Conservation (phyloP, 2,329 filamentous ascomycete species). For the Aspergillus eucalypticola region DNA sequence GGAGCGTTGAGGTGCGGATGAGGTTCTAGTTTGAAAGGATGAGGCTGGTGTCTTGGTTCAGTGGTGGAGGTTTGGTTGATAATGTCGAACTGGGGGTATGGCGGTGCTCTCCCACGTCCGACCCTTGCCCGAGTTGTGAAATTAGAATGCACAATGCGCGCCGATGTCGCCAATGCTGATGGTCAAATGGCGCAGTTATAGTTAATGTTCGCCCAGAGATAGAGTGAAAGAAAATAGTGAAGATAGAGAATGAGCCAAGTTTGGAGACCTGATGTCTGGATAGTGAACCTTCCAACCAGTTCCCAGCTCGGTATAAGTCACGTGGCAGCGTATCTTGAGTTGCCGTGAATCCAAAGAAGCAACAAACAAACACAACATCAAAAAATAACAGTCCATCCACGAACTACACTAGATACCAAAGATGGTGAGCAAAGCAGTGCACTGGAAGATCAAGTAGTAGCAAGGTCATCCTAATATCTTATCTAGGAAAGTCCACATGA, state of each 20-base stretch:
- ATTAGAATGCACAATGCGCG: not conserved
- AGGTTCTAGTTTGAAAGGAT: not conserved
- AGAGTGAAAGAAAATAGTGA: too few species aligned
- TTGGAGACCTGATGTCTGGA: too few species aligned
- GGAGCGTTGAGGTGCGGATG: not conserved
- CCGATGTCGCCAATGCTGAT: not conserved
- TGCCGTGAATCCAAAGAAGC: constrained; percentile 1
- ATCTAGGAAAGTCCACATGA: constrained; percentile 88
- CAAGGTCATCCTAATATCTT: not conserved
- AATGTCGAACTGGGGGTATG: not conserved
- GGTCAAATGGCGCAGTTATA: not conserved
- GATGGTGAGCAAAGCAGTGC: constrained; percentile 16
- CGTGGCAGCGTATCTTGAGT: constrained; percentile 11
- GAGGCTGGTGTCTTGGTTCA: not conserved
- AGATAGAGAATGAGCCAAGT: too few species aligned
- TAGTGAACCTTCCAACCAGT: not conserved
- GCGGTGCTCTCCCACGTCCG: not conserved
- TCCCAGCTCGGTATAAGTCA: constrained; percentile 1
- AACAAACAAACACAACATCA: constrained; percentile 20
- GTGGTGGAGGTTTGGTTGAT: not conserved
- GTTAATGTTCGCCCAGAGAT: not conserved
- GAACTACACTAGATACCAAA: not conserved
- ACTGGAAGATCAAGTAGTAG: too few species aligned
- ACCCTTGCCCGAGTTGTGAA: not conserved
- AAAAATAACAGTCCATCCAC: not conserved